Percentiles rank a stretch among this genome's conserved stretches.
These are phyloP conservation scores for Apiotrichum laibachii DNA, from an alignment of 1,284 basidiomycete genomes.

Conservation along the genomic window DNA sequence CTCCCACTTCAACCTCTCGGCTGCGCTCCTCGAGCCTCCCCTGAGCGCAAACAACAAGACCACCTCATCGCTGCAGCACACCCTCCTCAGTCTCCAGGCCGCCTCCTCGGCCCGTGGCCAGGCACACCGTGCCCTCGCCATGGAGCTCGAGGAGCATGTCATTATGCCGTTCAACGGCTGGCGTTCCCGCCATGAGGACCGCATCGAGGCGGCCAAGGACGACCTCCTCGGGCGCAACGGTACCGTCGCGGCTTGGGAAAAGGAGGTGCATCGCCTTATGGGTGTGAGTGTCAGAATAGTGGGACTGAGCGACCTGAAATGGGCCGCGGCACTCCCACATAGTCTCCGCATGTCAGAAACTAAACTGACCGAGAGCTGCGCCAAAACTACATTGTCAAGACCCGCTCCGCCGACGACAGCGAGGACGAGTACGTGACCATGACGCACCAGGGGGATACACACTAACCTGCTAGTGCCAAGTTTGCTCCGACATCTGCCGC, in stretches of 20 bases:
- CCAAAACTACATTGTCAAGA: conserved; percentile 71
- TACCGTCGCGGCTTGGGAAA: conserved; percentile 67
- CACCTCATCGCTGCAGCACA: conserved; percentile 42
- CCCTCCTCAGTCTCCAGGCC: conserved; percentile 35
- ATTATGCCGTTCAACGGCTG: conserved; percentile 42
- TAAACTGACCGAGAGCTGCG: conserved; percentile 57
- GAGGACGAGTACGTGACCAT: conserved; percentile 73
- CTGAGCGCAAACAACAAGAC: conserved; percentile 23
- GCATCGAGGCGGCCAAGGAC: conserved; percentile 37
- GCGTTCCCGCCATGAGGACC: conserved; percentile 41
- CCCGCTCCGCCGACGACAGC: conserved; percentile 75
- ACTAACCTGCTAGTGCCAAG: conserved; percentile 59
- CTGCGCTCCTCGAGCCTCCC: conserved; percentile 44
- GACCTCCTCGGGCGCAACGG: conserved; percentile 56
- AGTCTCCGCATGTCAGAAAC: too few species aligned
- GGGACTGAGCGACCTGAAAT: conserved; percentile 55
- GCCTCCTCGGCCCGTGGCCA: conserved; percentile 40
- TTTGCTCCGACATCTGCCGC: conserved; percentile 65
- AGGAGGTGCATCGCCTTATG: conserved; percentile 45
- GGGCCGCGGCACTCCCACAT: too few species aligned
- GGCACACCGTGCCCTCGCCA: conserved; percentile 39
- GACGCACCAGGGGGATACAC: background rate
- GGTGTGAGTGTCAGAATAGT: conserved; percentile 48
- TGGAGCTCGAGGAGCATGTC: conserved; percentile 43
- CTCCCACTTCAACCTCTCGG: conserved; percentile 56